Conservation (phyloP, 805 yeast species). For the Wickerhamomyces rabaulensis region DNA sequence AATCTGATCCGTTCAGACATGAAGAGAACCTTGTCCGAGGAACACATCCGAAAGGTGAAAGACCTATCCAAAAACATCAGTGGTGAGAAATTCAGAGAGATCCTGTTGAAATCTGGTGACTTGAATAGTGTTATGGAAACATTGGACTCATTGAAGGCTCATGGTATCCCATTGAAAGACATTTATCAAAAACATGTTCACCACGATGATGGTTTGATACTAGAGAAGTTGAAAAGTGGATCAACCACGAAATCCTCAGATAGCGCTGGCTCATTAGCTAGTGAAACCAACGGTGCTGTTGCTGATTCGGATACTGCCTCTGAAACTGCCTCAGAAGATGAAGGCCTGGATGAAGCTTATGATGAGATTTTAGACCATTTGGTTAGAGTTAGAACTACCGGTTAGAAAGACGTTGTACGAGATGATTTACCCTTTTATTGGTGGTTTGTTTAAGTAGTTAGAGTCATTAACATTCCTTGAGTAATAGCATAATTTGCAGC, state of each 20-base stretch:
- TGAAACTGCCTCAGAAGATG: background rate
- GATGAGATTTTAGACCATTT: conserved; percentile 10
- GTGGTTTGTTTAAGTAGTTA: too few species aligned
- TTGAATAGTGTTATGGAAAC: conserved; percentile 32
- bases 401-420: background rate
- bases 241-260: conserved; percentile 3
- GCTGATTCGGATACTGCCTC: background rate
- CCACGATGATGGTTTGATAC: conserved; percentile 4
- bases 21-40: conserved; percentile 18
- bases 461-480: background rate
- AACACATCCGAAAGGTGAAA: conserved; percentile 22
- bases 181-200: conserved; percentile 21
- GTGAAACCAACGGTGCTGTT: background rate
- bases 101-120: conserved; percentile 31
- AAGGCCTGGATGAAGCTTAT: conserved; percentile 6
- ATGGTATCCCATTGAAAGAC: conserved; percentile 35
- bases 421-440: background rate
- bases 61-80: conserved; percentile 17
- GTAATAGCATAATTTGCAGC: too few species aligned
- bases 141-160: conserved; percentile 32
- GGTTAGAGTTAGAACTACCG: conserved; percentile 7
- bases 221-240: conserved; percentile 19
- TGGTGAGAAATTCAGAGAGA: conserved; percentile 32
- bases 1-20: conserved; percentile 11
- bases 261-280: background rate